A percentile compares a stretch with the other conserved stretches of the same genome.
Evolutionary conservation across 495 filamentous ascomycete species (phyloP).

Genomic region (Xylaria castorea): DNA sequence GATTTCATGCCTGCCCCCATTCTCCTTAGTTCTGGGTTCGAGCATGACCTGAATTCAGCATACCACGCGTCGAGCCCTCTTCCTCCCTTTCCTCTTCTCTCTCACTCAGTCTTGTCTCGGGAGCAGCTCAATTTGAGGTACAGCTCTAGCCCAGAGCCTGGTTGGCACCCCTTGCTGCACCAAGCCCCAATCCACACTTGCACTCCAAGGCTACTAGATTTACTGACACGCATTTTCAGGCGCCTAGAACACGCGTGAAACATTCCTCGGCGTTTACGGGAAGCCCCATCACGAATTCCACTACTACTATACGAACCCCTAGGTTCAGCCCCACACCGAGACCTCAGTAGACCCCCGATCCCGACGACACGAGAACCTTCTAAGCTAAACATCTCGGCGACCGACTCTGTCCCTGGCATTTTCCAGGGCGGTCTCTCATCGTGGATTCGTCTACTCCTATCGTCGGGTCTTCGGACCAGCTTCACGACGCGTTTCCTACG

Average conservation of each 20-base stretch:
- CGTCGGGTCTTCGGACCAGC: constrained; percentile 56
- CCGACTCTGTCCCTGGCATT: background rate
- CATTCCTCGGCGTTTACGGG: constrained; percentile 23
- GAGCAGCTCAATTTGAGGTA: constrained; percentile 7
- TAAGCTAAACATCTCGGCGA: background rate
- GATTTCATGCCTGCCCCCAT: background rate
- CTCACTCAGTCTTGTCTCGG: constrained; percentile 11
- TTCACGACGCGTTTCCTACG: constrained; percentile 57
- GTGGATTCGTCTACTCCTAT: constrained; percentile 59
- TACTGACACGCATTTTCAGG: constrained; percentile 6
- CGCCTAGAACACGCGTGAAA: constrained; percentile 20
- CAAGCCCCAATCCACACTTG: background rate
- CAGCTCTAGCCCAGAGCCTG: constrained; percentile 16
- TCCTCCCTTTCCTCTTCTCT: background rate
- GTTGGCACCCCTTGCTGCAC: constrained; percentile 14
- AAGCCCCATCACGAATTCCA: constrained; percentile 24
- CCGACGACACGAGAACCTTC: constrained; percentile 11
- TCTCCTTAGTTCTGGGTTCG: background rate
- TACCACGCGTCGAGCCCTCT: background rate
- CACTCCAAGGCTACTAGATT: background rate
- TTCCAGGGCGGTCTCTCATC: constrained; percentile 33
- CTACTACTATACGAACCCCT: constrained; percentile 15
- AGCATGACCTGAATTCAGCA: constrained; percentile 15
- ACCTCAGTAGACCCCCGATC: constrained; percentile 24
- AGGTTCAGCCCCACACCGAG: constrained; percentile 41